Evolutionary conservation across 2,329 filamentous ascomycete species (phyloP), one percentile per base, ranked within the genome.

Genomic region (Westerdykella sp.): DNA sequence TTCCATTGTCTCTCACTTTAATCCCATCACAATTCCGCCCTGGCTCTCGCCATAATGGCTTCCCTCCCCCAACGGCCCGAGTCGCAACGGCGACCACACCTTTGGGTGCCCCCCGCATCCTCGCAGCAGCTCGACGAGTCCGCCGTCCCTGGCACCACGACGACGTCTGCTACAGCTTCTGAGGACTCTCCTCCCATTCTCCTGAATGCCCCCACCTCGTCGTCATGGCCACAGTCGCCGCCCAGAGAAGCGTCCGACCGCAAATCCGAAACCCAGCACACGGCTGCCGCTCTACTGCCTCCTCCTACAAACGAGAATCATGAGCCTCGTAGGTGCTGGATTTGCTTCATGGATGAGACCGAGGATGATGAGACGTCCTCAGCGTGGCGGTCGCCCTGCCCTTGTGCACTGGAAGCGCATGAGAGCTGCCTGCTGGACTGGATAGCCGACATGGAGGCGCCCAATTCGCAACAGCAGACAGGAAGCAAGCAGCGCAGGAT

Each of bases 381-480:
- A 2, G 74, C 76, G 53, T 98, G 93, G 91, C 82, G 87, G 36
- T 86, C 85, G 42, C 90, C 93, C 1, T 98, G 93, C 63, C 85
- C 84, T 0, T 98, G 93, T 68, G 89, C 87, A 11, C 75, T 98
- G 32, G 86, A 87, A 43, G 93, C 90, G 1, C 93, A 98, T 64
- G 89, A 97, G 65, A 79, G 81, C 47, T 95, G 90, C 63, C 76
- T 97, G 52, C 75, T 97, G 32, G 85, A 88, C 57, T 98, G 90
- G 90, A 84, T 97, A 14, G 84, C 87, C n/a, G 88, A 95, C 61
- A 80, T 88, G 60, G 89, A 96, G 68, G 73, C 77, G 16, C 78
- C 78, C 1, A 75, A 71, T 31, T 69, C 77, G 14, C 60, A 72
- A 47, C 69, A 71, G 51, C 66, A 71, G 53, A 77, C 61, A 64